Conservation (phyloP, 148 eudicot genomes). For the Bassia scoparia region DNA sequence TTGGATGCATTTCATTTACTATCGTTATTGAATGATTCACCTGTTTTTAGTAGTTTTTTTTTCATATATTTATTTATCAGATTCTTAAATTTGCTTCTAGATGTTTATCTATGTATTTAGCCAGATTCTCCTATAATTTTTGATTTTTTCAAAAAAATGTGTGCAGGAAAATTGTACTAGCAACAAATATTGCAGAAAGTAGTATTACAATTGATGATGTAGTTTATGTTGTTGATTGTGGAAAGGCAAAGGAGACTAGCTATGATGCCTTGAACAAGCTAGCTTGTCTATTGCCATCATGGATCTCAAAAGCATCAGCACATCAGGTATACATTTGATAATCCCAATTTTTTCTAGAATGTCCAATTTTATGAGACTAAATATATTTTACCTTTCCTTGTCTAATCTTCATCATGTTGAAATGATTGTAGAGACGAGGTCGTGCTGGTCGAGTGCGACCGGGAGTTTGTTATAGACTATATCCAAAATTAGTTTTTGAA, state of each 20-base stretch:
- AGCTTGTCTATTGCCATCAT: conserved; percentile 91
- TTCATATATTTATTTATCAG: neutral
- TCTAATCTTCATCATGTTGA: conserved; percentile 6
- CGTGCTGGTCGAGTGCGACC: conserved; percentile 99
- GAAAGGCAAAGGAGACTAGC: conserved; percentile 97
- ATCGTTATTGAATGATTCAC: too few relatives aligned
- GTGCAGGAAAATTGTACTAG: conserved; percentile 87
- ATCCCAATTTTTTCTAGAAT: conserved; percentile 1
- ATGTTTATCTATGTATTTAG: neutral
- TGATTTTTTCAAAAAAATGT: neutral
- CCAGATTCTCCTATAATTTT: conserved; percentile 11
- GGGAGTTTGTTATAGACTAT: conserved; percentile 85
- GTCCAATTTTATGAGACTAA: neutral
- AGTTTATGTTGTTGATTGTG: conserved; percentile 90
- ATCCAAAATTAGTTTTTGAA: conserved; percentile 76
- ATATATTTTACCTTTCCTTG: neutral
- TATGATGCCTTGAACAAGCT: conserved; percentile 98
- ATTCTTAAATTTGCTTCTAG: conserved; percentile 5
- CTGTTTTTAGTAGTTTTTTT: too few relatives aligned
- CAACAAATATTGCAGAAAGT: conserved; percentile 97
- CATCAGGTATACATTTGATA: conserved; percentile 61
- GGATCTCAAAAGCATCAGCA: conserved; percentile 99
- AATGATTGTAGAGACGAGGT: conserved; percentile 73
- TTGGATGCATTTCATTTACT: neutral
- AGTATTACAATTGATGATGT: conserved; percentile 97